Evolutionary conservation across 2,329 filamentous ascomycete species (phyloP).

Genomic region (Falciphora oryzae): DNA sequence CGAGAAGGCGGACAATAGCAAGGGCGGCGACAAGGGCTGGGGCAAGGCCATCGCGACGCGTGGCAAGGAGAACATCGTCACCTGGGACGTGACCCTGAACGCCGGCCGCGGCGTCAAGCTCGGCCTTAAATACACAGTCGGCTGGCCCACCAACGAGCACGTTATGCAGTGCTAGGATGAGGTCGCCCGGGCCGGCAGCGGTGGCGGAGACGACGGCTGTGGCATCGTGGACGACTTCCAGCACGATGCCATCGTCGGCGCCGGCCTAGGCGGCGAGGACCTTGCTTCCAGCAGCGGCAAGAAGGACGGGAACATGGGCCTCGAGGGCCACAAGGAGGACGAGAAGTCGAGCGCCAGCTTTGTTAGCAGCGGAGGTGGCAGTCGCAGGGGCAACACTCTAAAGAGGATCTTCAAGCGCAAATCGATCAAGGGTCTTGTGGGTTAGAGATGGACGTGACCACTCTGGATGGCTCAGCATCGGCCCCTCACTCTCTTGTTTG

Average conservation of each 20-base stretch:
- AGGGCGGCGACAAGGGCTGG: conserved; percentile 36
- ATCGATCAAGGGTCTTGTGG: not conserved
- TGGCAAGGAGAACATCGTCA: conserved; percentile 51
- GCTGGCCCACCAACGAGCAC: conserved; percentile 44
- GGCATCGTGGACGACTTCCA: no score
- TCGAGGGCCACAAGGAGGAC: no score
- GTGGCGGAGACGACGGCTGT: no score
- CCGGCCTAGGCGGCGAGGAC: no score
- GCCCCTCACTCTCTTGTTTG: not conserved
- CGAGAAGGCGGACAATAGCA: conserved; percentile 1
- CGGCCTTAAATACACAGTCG: conserved; percentile 55
- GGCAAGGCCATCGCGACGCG: conserved; percentile 48
- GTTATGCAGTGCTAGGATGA: conserved; percentile 14
- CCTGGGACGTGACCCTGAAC: conserved; percentile 53
- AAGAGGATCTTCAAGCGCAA: not conserved
- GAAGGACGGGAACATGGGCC: not conserved
- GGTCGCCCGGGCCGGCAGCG: not conserved
- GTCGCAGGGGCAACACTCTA: not conserved
- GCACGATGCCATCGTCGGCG: no score
- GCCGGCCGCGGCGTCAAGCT: conserved; percentile 52
- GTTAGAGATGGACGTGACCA: not conserved
- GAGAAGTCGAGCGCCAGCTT: no score
- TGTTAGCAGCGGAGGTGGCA: not conserved
- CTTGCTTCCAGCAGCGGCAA: not conserved
- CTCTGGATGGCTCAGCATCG: not conserved